A percentile compares a stretch with the other conserved stretches of the same genome.
Conservation (phyloP, 2,329 filamentous ascomycete species). For the Fusarium veterinarium region DNA sequence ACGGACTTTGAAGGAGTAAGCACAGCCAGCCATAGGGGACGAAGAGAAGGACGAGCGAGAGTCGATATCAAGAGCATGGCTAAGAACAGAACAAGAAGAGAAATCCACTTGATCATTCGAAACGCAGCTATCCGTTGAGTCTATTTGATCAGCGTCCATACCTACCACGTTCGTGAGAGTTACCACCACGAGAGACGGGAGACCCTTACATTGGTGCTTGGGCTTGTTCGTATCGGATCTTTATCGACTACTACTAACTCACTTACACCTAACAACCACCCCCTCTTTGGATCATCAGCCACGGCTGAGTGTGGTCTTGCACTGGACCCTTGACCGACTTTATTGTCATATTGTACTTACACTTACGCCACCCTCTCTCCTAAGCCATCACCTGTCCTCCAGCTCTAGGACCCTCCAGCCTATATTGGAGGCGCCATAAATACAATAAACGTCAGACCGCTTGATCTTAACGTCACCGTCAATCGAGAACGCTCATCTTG, state of each 20-base stretch:
- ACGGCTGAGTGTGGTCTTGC: slow-evolving; percentile 12
- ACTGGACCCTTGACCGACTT: slow-evolving; percentile 32
- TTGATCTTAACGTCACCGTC: slow-evolving; percentile 27
- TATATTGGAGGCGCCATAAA: slow-evolving; percentile 33
- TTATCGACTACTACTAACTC: background rate
- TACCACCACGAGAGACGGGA: slow-evolving; percentile 19
- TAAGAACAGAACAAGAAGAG: slow-evolving; percentile 38
- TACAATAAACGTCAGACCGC: slow-evolving; percentile 45
- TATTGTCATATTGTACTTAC: slow-evolving; percentile 33
- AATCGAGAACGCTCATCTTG: slow-evolving; percentile 27
- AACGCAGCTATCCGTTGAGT: slow-evolving; percentile 20
- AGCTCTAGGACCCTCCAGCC: slow-evolving; percentile 34
- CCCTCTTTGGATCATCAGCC: slow-evolving; percentile 2
- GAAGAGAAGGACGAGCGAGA: slow-evolving; percentile 22
- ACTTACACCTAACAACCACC: background rate
- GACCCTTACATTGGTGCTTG: slow-evolving; percentile 34
- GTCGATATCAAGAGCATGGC: slow-evolving; percentile 28
- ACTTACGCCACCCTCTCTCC: slow-evolving; percentile 32
- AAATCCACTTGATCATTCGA: slow-evolving; percentile 27
- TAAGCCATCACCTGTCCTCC: slow-evolving; percentile 29
- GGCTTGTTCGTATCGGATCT: slow-evolving; percentile 31
- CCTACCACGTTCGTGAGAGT: slow-evolving; percentile 31
- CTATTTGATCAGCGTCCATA: slow-evolving; percentile 32
- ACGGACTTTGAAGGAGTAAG: slow-evolving; percentile 34
- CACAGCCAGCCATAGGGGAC: slow-evolving; percentile 36